Conservation (phyloP, 805 yeast genomes). For the Myxozyma geophila region DNA sequence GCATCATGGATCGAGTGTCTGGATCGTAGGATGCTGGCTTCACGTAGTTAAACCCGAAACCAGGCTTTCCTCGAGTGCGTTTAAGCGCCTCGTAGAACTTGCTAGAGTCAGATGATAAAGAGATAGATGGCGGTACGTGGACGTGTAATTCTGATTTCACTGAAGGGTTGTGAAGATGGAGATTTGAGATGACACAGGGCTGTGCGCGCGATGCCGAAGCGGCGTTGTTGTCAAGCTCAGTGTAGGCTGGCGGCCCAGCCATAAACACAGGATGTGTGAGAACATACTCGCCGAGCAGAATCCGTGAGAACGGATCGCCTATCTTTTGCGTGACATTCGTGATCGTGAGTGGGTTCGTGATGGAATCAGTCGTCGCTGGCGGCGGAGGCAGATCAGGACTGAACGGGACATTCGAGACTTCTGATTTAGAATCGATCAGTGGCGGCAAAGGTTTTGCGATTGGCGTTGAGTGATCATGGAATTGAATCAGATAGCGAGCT, state of each 20-base stretch:
- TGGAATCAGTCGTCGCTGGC: background rate
- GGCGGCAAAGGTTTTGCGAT: background rate
- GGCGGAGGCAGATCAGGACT: background rate
- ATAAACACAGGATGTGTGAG: background rate
- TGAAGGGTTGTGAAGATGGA: constrained; percentile 7
- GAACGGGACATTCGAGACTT: background rate
- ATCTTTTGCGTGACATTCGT: constrained; percentile 8
- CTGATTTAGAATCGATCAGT: background rate
- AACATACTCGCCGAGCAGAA: constrained; percentile 7
- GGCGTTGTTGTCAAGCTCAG: background rate
- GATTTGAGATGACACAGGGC: background rate
- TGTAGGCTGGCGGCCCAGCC: constrained; percentile 10
- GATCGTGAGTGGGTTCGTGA: background rate
- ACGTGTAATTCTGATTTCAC: background rate
- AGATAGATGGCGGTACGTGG: background rate
- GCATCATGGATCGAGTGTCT: background rate
- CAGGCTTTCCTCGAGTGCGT: background rate
- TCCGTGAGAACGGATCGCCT: background rate
- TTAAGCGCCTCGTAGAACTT: constrained; percentile 8
- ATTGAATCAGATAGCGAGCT: background rate
- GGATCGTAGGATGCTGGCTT: background rate
- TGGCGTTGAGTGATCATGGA: background rate
- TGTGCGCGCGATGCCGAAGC: background rate
- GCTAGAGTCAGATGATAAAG: background rate
- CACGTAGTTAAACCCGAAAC: constrained; percentile 2